phyloP scores from a whole-genome alignment of 768 basidiomycete species.

The Pisolithus orientalis region DNA sequence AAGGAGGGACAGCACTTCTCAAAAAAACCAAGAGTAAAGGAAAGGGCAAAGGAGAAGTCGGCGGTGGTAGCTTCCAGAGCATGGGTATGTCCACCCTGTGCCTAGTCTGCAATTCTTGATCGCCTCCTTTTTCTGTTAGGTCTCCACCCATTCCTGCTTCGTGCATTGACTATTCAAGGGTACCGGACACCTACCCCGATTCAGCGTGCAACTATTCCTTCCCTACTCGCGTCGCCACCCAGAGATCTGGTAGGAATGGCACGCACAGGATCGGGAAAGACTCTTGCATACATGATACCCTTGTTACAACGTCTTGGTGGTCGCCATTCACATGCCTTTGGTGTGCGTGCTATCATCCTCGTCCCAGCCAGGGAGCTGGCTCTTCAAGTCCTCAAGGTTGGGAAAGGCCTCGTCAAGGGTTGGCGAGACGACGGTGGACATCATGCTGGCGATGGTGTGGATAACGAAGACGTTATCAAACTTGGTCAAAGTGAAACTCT shows the following conservation, averaged over 20 bases:
- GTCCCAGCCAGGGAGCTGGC: constrained; percentile 93
- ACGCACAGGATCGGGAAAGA: constrained; percentile 95
- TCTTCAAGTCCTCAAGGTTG: constrained; percentile 88
- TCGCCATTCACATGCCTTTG: constrained; percentile 71
- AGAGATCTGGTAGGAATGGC: constrained; percentile 97
- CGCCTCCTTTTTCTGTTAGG: constrained; percentile 36
- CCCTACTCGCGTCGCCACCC: constrained; percentile 76
- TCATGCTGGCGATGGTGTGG: constrained; percentile 69
- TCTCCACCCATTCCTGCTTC: constrained; percentile 75
- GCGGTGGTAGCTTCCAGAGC: constrained; percentile 93
- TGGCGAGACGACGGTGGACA: constrained; percentile 56
- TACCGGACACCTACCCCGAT: constrained; percentile 96
- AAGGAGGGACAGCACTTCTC: constrained; percentile 67
- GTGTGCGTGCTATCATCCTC: constrained; percentile 81
- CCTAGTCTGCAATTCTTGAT: neutral
- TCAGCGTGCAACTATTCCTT: constrained; percentile 84
- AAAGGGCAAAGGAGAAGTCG: constrained; percentile 72
- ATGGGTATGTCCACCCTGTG: constrained; percentile 61
- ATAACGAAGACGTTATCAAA: constrained; percentile 43
- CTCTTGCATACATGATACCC: constrained; percentile 92
- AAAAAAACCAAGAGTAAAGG: constrained; percentile 73
- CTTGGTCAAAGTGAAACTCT: constrained; percentile 47
- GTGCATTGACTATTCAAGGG: constrained; percentile 85
- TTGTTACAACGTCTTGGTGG: constrained; percentile 83
- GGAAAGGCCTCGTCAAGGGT: constrained; percentile 87